These are phyloP conservation scores for Pseudogymnoascus sp. DNA, from an alignment of 2,329 filamentous ascomycete species.

Conservation along the genomic window DNA sequence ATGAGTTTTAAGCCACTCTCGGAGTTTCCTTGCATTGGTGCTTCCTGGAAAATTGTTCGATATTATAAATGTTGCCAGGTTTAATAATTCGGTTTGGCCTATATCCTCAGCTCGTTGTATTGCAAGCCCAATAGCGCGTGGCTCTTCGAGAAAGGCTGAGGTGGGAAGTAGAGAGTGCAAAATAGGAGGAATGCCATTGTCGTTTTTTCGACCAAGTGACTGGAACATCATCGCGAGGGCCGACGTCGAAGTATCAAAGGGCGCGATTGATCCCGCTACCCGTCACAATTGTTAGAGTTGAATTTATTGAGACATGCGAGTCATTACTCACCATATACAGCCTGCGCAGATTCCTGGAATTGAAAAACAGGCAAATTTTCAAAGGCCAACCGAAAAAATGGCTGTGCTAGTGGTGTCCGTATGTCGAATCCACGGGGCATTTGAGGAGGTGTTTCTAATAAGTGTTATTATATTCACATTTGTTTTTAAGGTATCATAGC, in stretches of 20 bases:
- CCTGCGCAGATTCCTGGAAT: background rate
- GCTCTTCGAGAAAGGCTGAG: background rate
- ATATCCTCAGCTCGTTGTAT: background rate
- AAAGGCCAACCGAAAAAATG: background rate
- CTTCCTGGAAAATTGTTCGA: background rate
- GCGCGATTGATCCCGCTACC: background rate
- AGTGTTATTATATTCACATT: background rate
- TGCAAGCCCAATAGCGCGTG: background rate
- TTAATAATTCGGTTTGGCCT: background rate
- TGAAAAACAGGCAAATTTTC: slow-evolving; percentile 2
- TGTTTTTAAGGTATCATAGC: background rate
- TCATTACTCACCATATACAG: background rate
- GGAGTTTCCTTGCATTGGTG: background rate
- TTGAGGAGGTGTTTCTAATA: slow-evolving; percentile 3
- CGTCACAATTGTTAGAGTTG: background rate
- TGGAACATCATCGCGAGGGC: background rate
- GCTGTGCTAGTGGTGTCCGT: background rate
- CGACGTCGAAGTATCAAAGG: background rate
- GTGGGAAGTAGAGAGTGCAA: background rate
- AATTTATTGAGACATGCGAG: background rate
- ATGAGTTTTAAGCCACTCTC: slow-evolving; percentile 9
- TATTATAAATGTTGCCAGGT: background rate
- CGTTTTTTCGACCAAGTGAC: background rate
- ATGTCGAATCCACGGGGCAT: slow-evolving; percentile 9
- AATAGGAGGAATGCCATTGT: background rate